A percentile compares a stretch with the other conserved stretches of the same genome.
Conservation (phyloP, 2,329 filamentous ascomycete species). For the Sporothrix euskadiensis region DNA sequence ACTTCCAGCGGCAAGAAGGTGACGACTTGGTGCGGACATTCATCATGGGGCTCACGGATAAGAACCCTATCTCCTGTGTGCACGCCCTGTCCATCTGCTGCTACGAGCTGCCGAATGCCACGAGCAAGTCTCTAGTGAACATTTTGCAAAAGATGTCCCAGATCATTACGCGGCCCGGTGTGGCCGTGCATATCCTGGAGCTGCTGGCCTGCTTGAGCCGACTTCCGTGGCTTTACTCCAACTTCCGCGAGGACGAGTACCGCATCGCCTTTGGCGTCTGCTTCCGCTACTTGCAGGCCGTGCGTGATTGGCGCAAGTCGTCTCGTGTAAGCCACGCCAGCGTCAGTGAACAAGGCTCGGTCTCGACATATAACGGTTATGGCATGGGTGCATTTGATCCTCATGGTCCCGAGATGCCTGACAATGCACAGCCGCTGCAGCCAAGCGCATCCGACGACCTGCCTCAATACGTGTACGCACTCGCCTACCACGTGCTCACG, state of each 20-base stretch:
- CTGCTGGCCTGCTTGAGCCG: constrained; percentile 89
- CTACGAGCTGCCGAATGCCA: constrained; percentile 85
- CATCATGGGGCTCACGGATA: constrained; percentile 81
- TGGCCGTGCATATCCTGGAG: constrained; percentile 92
- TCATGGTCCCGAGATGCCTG: constrained; percentile 36
- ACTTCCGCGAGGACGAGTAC: constrained; percentile 89
- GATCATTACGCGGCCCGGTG: constrained; percentile 89
- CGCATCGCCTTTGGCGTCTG: constrained; percentile 94
- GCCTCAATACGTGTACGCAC: constrained; percentile 88
- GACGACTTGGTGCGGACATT: constrained; percentile 89
- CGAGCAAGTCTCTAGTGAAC: constrained; percentile 79
- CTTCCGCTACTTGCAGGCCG: constrained; percentile 88
- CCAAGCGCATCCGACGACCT: constrained; percentile 64
- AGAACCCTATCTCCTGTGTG: constrained; percentile 88
- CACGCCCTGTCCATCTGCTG: constrained; percentile 94
- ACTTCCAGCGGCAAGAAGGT: constrained; percentile 80
- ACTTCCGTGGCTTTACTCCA: constrained; percentile 79
- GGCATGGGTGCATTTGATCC: constrained; percentile 18
- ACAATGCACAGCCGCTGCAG: constrained; percentile 34
- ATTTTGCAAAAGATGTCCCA: constrained; percentile 93
- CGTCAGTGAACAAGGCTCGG: constrained; percentile 11
- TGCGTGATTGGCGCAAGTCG: constrained; percentile 64
- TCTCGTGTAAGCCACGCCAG: constrained; percentile 45
- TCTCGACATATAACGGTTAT: constrained; percentile 1
- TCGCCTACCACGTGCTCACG: constrained; percentile 92